Evolutionary conservation across 73 alveolate genomes (phyloP).

Genomic region (Paramecium octaurelia): DNA sequence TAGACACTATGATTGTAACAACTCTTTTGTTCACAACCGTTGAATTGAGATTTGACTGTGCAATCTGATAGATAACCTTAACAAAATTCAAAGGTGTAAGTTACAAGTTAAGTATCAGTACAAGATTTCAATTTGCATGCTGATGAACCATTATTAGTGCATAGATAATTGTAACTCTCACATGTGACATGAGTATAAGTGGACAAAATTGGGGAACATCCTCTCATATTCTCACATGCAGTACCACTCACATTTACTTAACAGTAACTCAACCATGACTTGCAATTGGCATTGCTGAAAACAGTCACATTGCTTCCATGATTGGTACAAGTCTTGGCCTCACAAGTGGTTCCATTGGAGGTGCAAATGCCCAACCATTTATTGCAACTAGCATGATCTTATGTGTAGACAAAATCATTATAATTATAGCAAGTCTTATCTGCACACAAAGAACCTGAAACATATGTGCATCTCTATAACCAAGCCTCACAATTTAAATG

Average conservation of each 20-base stretch:
- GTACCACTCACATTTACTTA: conserved; percentile 4
- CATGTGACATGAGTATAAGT: background rate
- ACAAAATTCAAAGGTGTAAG: background rate
- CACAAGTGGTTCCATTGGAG: background rate
- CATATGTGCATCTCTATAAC: background rate
- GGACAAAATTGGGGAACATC: background rate
- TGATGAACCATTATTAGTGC: background rate
- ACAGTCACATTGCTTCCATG: conserved; percentile 4
- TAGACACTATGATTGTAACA: background rate
- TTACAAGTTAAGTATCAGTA: background rate
- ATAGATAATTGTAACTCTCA: background rate
- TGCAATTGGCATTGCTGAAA: background rate
- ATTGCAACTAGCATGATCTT: background rate
- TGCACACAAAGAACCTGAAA: background rate
- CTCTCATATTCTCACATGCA: background rate
- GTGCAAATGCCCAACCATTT: background rate
- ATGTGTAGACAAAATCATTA: background rate
- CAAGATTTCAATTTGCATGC: background rate
- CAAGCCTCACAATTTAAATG: background rate
- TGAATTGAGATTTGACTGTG: background rate
- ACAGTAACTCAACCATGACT: background rate
- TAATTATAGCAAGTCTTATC: background rate
- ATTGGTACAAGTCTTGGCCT: background rate
- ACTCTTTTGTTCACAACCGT: background rate
- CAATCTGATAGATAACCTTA: background rate